Conservation (phyloP, 2,329 filamentous ascomycete genomes). For the Fusarium sp. region DNA sequence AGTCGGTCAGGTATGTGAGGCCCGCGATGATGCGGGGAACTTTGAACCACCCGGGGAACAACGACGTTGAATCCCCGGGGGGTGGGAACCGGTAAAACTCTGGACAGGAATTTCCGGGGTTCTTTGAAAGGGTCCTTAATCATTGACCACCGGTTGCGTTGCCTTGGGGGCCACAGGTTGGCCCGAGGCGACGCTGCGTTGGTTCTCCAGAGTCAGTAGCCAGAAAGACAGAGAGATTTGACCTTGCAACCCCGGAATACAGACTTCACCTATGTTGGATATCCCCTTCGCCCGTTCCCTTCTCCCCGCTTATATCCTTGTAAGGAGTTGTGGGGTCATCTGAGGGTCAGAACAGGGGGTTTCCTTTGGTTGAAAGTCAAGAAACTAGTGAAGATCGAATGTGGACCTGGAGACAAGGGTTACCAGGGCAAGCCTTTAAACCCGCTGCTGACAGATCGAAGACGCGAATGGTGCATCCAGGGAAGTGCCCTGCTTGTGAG, state of each 20-base stretch:
- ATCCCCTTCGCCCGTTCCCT: slow-evolving; percentile 25
- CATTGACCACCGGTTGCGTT: not conserved
- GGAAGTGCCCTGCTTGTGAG: slow-evolving; percentile 14
- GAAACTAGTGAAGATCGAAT: slow-evolving; percentile 25
- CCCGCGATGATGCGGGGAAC: slow-evolving; percentile 2
- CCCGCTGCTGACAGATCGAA: slow-evolving; percentile 25
- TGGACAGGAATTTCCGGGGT: not conserved
- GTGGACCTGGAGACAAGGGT: slow-evolving; percentile 5
- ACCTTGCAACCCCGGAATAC: slow-evolving; percentile 18
- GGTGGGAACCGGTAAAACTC: not conserved
- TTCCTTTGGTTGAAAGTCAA: slow-evolving; percentile 2
- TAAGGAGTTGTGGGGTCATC: slow-evolving; percentile 22
- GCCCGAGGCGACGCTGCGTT: not conserved
- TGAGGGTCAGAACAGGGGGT: not conserved
- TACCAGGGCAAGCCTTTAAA: slow-evolving; percentile 2
- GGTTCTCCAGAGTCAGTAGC: not conserved
- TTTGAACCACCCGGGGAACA: not conserved
- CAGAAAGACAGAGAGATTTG: slow-evolving; percentile 2
- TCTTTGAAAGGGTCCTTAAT: not conserved
- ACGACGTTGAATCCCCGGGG: not conserved
- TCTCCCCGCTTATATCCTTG: slow-evolving; percentile 21
- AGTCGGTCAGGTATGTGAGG: not conserved
- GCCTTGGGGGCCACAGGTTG: not conserved
- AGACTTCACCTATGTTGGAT: slow-evolving; percentile 7
- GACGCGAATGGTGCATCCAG: not conserved